These are phyloP conservation scores for Pseudogymnoascus sp. DNA, from an alignment of 2,329 filamentous ascomycete species.

Conservation along the genomic window DNA sequence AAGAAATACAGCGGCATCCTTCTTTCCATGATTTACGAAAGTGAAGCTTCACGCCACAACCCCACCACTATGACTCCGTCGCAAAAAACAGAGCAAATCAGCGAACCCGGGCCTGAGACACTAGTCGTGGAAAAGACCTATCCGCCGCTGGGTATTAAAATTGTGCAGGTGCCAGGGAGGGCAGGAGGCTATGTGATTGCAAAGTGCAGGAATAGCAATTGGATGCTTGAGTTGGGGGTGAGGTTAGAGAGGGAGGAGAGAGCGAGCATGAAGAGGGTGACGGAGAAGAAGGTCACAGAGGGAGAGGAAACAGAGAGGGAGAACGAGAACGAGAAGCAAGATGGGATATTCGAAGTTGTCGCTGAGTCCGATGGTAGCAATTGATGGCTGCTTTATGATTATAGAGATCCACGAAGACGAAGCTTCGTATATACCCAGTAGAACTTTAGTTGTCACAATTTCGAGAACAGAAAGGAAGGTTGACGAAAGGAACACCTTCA, in stretches of 20 bases:
- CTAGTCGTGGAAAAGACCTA: neutral
- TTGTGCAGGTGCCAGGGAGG: neutral
- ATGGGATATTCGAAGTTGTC: no score
- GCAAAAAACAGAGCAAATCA: neutral
- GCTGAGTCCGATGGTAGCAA: no score
- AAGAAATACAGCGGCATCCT: neutral
- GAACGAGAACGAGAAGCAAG: no score
- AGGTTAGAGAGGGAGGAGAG: conserved; percentile 1
- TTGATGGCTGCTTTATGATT: no score
- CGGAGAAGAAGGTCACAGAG: neutral
- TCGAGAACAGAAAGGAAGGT: no score
- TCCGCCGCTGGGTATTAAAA: neutral
- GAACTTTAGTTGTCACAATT: no score
- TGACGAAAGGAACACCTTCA: no score
- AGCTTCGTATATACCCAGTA: no score
- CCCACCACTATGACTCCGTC: neutral
- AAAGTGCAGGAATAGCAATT: neutral
- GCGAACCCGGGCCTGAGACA: neutral
- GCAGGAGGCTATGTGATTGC: neutral
- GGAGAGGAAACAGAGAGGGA: neutral
- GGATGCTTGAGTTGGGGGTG: conserved; percentile 1
- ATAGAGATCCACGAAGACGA: no score
- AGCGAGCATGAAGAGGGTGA: neutral
- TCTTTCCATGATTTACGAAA: neutral
- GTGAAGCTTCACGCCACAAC: neutral